A percentile compares a stretch with the other conserved stretches of the same genome.
These are phyloP conservation scores for Arachis hypogaea DNA, from an alignment of 306 rosid species.

Conservation along the genomic window DNA sequence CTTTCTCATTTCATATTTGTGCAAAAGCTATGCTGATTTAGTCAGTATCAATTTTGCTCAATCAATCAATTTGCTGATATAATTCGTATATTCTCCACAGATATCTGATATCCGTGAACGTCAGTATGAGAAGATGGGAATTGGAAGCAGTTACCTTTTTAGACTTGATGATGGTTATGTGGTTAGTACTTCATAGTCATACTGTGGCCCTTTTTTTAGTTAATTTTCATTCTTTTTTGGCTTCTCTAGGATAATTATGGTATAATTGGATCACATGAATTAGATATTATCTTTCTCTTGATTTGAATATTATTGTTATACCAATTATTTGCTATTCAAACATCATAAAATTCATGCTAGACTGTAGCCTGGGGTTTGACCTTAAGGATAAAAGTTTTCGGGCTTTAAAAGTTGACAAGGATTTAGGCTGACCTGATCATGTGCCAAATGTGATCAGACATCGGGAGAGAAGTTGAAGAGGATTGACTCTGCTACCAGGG, in stretches of 20 bases:
- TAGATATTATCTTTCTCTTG: slow-evolving; percentile 9
- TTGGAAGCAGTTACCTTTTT: slow-evolving; percentile 98
- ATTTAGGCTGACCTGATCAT: slow-evolving; percentile 19
- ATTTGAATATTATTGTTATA: slow-evolving; percentile 22
- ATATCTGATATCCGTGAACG: slow-evolving; percentile 96
- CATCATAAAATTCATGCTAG: slow-evolving; percentile 8
- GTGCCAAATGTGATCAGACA: slow-evolving; percentile 6
- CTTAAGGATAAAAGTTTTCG: neutral
- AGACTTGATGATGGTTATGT: slow-evolving; percentile 97
- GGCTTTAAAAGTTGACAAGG: slow-evolving; percentile 11
- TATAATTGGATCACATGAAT: slow-evolving; percentile 17
- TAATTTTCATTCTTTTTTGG: neutral
- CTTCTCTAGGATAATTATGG: slow-evolving; percentile 18
- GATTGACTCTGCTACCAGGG: slow-evolving; percentile 25
- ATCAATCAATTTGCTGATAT: neutral
- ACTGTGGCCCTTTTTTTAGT: slow-evolving; percentile 22
- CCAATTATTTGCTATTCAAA: slow-evolving; percentile 18
- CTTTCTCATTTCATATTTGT: neutral
- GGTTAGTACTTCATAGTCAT: slow-evolving; percentile 66
- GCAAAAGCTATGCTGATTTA: slow-evolving; percentile 7
- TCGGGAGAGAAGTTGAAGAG: slow-evolving; percentile 14
- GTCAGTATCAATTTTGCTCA: neutral
- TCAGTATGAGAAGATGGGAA: slow-evolving; percentile 92
- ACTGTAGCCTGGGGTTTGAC: slow-evolving; percentile 5
- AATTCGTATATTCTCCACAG: slow-evolving; percentile 47